These are phyloP conservation scores for Saccharomycopsis sp. DNA, from an alignment of 805 yeast genomes.

Conservation along the genomic window DNA sequence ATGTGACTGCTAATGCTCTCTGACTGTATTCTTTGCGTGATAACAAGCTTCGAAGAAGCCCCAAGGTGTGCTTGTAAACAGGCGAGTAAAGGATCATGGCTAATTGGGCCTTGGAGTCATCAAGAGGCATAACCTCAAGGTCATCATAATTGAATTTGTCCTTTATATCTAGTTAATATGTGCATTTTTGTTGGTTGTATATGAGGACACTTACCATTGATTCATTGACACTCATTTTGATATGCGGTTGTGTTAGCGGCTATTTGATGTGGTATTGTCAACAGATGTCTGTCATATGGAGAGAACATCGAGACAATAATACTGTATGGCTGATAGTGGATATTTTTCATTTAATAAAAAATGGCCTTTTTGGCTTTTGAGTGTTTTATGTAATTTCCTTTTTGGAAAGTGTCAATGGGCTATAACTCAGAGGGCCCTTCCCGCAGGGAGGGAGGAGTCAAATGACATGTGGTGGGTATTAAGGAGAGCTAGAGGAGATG, in stretches of 20 bases:
- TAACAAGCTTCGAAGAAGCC: slow-evolving; percentile 55
- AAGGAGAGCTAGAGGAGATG: too few species aligned
- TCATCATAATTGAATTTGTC: slow-evolving; percentile 35
- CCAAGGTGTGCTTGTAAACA: slow-evolving; percentile 60
- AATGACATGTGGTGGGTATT: too few species aligned
- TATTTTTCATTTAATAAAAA: neutral
- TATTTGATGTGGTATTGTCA: too few species aligned
- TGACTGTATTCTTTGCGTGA: slow-evolving; percentile 53
- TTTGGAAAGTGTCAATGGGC: neutral
- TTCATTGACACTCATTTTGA: neutral
- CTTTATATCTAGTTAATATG: slow-evolving; percentile 6
- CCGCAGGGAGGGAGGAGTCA: too few species aligned
- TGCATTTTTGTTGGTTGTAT: neutral
- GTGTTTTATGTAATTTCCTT: neutral
- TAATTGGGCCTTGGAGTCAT: slow-evolving; percentile 40
- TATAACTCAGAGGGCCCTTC: too few species aligned
- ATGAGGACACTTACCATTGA: neutral
- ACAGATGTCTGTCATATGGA: too few species aligned
- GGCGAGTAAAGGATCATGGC: slow-evolving; percentile 67
- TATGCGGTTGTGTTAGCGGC: neutral
- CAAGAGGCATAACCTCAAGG: slow-evolving; percentile 36
- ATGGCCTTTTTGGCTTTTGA: neutral
- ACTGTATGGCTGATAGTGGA: too few species aligned
- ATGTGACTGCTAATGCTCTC: slow-evolving; percentile 65
- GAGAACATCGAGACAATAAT: too few species aligned